Base-by-base conservation (phyloP, 1,139 yeast species). In the Arxiozyma slooffiae region DNA sequence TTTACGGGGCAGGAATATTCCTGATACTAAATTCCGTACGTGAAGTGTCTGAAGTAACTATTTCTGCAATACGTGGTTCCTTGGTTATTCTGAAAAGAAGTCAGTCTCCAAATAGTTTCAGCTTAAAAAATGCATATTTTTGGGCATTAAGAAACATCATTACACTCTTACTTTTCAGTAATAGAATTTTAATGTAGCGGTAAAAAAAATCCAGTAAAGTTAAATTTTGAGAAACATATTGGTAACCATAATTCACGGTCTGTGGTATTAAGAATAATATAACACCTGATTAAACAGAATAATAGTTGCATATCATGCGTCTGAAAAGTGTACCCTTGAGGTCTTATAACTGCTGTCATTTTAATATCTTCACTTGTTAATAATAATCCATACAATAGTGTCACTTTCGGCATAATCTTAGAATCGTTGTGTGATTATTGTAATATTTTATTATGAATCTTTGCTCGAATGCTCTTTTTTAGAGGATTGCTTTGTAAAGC, bases 191-290 rank as follows among this genome's bases (percentile, higher is more conserved):
- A 46, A 89, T 84, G 62, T 85, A 87, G 2, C 88, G 81, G 63
- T 92, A 86, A 8, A 92, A 70, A n/a, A 60, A 89, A 94, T 16
- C 98, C 98, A 55, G 81, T 81, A 3, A 87, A 72, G 63, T 92
- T 92, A 71, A 92, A 92, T 57, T 85, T 80, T 0, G 98, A 96
- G 67, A 92, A 75, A 64, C 98, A 92, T 2, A 92, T 74, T 0
- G 98, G 98, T 16, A 88, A 78, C 97, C 97, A 92, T 54, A 88
- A 78, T 60, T 90, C 96, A 57, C 85, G 92, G 48, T 71, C 66
- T 9, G 62, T 62, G 9, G 62, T 56, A 21, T 60, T 55, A 20
- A 60, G 62, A 30, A 14, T 9, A 17, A 67, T 62, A 49, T 69
- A 71, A 57, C 79, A 78, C 62, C 76, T 79, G 1, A 83, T 74